Conservation (phyloP, 257 asterid genomes). For the Nicotiana noctiflora region DNA sequence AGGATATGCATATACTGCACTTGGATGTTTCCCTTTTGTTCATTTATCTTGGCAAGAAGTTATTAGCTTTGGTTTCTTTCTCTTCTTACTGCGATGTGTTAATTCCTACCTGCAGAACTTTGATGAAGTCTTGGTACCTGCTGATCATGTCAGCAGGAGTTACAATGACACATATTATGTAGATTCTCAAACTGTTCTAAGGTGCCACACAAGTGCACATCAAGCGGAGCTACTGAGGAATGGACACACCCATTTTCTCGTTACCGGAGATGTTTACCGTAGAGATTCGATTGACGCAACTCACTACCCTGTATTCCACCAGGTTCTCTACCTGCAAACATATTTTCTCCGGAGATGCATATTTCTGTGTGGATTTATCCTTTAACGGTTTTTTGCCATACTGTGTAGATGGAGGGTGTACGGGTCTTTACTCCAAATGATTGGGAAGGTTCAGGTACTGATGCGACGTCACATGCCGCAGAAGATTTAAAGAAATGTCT, state of each 20-base stretch:
- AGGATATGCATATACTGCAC: not conserved
- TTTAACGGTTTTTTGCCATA: constrained; percentile 5
- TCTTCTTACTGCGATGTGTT: not conserved
- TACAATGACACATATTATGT: constrained; percentile 91
- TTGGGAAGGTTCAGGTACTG: constrained; percentile 69
- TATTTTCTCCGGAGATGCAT: not conserved
- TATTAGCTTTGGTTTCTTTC: not conserved
- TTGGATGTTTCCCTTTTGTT: not conserved
- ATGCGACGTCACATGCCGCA: constrained; percentile 73
- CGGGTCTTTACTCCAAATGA: constrained; percentile 73
- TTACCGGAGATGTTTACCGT: constrained; percentile 92
- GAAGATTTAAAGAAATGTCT: constrained; percentile 90
- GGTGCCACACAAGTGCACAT: constrained; percentile 99
- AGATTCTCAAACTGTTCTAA: constrained; percentile 80
- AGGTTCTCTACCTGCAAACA: constrained; percentile 31
- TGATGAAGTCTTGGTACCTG: constrained; percentile 94
- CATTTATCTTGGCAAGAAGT: not conserved
- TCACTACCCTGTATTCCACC: constrained; percentile 98
- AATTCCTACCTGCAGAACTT: constrained; percentile 60
- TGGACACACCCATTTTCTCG: constrained; percentile 77
- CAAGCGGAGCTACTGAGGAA: constrained; percentile 75
- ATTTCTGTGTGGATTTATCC: not conserved
- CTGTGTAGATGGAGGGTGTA: constrained; percentile 88
- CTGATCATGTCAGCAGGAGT: constrained; percentile 79
- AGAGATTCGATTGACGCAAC: constrained; percentile 94